Evolutionary conservation across 2,329 filamentous ascomycete genomes (phyloP).

Genomic region (Trichoderma pleuroti): DNA sequence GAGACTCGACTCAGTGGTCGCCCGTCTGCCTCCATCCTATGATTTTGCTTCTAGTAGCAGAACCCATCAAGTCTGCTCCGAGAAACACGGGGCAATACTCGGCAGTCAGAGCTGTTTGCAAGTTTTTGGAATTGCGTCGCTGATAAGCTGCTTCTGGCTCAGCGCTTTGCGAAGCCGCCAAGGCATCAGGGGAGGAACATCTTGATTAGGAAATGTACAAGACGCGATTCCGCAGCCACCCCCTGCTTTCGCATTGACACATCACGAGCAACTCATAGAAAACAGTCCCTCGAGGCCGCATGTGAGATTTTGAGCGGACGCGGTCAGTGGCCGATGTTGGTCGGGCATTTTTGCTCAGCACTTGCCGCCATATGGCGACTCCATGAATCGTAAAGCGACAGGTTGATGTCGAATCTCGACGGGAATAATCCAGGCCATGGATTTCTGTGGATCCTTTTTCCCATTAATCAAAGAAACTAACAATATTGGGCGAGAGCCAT

Average conservation of each 20-base stretch:
- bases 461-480: background rate
- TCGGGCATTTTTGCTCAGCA: background rate
- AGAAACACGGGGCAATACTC: background rate
- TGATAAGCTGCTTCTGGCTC: background rate
- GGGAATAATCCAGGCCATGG: conserved; percentile 1
- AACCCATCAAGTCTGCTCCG: background rate
- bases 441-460: background rate
- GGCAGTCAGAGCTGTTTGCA: background rate
- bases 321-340: background rate
- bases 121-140: background rate
- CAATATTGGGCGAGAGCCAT: background rate
- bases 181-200: background rate
- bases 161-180: background rate
- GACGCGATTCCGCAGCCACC: background rate
- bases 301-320: background rate
- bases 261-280: background rate
- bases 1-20: background rate
- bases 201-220: background rate
- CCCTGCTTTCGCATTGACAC: background rate
- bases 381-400: background rate
- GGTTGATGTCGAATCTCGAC: background rate
- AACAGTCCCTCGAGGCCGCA: background rate
- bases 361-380: background rate
- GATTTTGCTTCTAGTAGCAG: background rate
- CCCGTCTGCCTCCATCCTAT: background rate